Evolutionary conservation across 2,329 filamentous ascomycete species (phyloP).

Genomic region (Penicillium sp.): DNA sequence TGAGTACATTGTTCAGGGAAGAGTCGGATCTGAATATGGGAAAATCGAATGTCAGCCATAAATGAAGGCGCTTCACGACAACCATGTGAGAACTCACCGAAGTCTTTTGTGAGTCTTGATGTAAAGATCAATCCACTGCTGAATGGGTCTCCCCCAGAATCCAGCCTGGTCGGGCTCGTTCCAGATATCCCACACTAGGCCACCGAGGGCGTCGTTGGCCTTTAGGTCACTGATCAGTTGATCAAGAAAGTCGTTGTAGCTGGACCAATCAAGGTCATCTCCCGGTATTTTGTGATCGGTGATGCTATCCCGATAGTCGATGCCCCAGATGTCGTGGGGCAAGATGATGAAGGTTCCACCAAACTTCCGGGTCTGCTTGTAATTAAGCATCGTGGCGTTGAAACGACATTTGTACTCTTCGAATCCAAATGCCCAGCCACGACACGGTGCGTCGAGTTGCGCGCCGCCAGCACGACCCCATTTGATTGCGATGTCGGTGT

Average conservation of each 20-base stretch:
- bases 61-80: not conserved
- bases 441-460: conserved; percentile 26
- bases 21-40: conserved; percentile 4
- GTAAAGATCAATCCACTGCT: no score
- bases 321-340: not conserved
- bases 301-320: not conserved
- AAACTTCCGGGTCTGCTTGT: not conserved
- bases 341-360: not conserved
- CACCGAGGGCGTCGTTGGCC: conserved; percentile 34
- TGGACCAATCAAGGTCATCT: not conserved
- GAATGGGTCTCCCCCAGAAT: conserved; percentile 39
- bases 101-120: conserved; percentile 45
- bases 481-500: conserved; percentile 16
- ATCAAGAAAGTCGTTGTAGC: conserved; percentile 21
- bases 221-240: conserved; percentile 28
- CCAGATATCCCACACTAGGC: conserved; percentile 57
- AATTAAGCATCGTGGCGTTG: not conserved
- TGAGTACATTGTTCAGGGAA: not conserved
- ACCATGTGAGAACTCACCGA: conserved; percentile 32
- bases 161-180: conserved; percentile 55
- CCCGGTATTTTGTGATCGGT: not conserved
- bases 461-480: conserved; percentile 20
- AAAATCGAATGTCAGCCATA: conserved; percentile 33
- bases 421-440: conserved; percentile 46
- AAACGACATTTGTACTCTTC: conserved; percentile 25